Evolutionary conservation across 768 basidiomycete genomes (phyloP), one percentile per base, ranked within the genome.

Genomic region (Cystobasidiopsis lactophilus): DNA sequence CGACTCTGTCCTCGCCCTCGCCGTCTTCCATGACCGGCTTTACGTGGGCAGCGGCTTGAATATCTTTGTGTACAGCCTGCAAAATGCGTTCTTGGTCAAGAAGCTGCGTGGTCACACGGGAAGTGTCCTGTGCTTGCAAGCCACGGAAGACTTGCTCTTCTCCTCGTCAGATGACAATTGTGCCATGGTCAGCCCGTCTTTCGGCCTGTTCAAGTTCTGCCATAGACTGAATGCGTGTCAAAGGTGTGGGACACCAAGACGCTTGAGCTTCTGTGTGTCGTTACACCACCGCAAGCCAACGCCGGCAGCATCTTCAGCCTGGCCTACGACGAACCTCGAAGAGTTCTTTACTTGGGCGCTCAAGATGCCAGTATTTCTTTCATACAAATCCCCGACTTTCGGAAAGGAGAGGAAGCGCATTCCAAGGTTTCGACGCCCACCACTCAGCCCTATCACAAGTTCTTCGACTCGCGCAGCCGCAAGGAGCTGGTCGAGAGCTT

Each of bases 271-370:
- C 56, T 69, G 16, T 66, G 67, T 44, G 62, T 65, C 39, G 67
- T 70, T 30, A 63, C 63, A 26, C 66, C 69, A 0, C 66, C 66
- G 24, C 66, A 67, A 51, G 65, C 68, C 46, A 68, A 66, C 26
- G 60, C 66, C 19, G 69, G 69, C 47, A 68, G 69, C 52, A 65
- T 69, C 52, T 66, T 69, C 54, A 66, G 64, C 14, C 62, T 70
- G 5, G 67, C 68, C 0, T 69, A 46, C 31, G 11, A 31, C 26
- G 30, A 52, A 18, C 27, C 35, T 11, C 27, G 43, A 18, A 26
- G 45, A 23, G 55, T 47, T 2, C 41, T 52, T 26, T 50, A 52
- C 50, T 18, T 56, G 35, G 31, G 55, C 41, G 3, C 11, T 52
- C 27, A 44, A 26, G 24, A 50, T 56, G 29, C 10, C 40, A 33